Base-by-base conservation (phyloP, 2,329 filamentous ascomycete species). In the Stemphylium beticola region DNA sequence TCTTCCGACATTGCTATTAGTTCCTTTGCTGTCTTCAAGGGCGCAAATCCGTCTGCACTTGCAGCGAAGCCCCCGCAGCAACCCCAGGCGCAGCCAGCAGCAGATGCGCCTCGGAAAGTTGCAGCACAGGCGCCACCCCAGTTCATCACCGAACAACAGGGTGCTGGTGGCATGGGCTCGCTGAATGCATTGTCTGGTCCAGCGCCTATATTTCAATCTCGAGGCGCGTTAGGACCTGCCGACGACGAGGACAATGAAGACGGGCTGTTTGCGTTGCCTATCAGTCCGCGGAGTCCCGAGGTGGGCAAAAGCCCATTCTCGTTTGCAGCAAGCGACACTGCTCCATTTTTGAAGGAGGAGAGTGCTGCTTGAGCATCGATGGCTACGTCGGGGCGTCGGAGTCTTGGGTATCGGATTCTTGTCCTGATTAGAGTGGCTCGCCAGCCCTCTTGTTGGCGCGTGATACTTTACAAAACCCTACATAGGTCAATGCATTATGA, bases 241-340 rank as follows among this genome's bases (percentile, higher is more conserved):
- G 65, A 67, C 4, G 73, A 76, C 9, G 76, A 80, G 5, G 85
- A 88, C 36, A 84, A 83, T 0, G 89, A 92, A 62, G 92, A 96
- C 54, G 93, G 90, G 36, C 81, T 96, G 2, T 97, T 97, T 70
- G 92, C 92, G 0, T 83, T 96, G 47, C 92, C 91, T 1, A 86
- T 96, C 77, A 93, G 90, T 67, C 92, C 92, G 1, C 82, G 92
- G 45, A 93, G 90, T 66, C 92, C 92, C 0, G 92, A 96, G 64
- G 92, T 95, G 81, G 86, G 87, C 48, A 90, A 87, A 65, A 93
- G 90, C 69, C 92, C 92, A 0, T 97, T 96, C 69, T 85, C 83
- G 3, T 85, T 87, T 71, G 71, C 65, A 5, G 66, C 62, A 9
- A 69, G 61, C 39, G 74, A 76, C 17, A 74, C 71, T 17, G 61